Evolutionary conservation across 2,329 filamentous ascomycete genomes (phyloP), one percentile per base, ranked within the genome.

Genomic region (Camptophora hylomeconis): DNA sequence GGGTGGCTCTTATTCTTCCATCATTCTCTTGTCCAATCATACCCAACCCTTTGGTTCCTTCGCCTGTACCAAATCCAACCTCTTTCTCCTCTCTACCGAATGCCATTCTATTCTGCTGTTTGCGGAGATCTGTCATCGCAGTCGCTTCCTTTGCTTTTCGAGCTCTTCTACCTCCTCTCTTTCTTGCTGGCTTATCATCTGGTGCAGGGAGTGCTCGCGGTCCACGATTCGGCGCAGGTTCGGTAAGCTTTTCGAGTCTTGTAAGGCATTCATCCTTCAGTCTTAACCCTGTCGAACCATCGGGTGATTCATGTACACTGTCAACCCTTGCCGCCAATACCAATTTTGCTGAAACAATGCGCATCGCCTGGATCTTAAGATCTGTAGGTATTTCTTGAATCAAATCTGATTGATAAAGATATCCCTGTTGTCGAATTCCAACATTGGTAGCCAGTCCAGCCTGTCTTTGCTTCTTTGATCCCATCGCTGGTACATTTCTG

Each of bases 21-120:
- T 86, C 82, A 50, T 86, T 81, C 39, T 74, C 65, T 47, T 83
- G 76, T 1, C 89, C 89, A 39, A 98, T 86, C 89, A 95, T 95
- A 32, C 89, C 89, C 53, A 98, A 62, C 16, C 89, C 89, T 36
- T 77, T 75, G 0, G 86, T 92, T 31, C 72, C 72, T 43, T 93
- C 84, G 28, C 84, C 82, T 1, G 73, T 74, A 19, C 84, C 87
- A 51, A 92, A 95, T 17, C 86, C 87, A 1, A 89, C 76, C 55
- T 98, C 89, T 45, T 74, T 77, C 56, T 98, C 89, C 54, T 95
- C 87, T 52, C 92, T 89, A 34, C 86, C 86, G 48, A 98, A 98
- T 0, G 77, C 83, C 71, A 98, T 78, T 30, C 89, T 73, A 58
- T 98, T 98, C 57, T 95, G 89, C 4, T 84, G 84, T 54, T 95